A percentile compares a stretch with the other conserved stretches of the same genome.
phyloP scores from a whole-genome alignment of 805 yeast species.

The Hanseniaspora opuntiae region DNA sequence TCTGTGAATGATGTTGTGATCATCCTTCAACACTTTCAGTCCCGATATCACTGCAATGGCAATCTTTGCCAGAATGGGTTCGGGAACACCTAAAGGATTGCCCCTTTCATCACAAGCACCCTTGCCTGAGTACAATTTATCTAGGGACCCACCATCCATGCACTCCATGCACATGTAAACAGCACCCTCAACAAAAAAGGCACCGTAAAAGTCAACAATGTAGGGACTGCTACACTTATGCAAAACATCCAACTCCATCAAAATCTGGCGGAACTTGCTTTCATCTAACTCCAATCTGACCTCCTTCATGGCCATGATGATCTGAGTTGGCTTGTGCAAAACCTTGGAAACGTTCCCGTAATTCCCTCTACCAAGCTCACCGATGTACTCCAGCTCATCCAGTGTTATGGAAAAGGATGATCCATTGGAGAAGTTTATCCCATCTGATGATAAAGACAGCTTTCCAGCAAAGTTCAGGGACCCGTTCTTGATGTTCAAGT shows the following conservation, averaged over 20 bases:
- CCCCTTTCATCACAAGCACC: constrained; percentile 23
- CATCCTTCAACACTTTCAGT: constrained; percentile 69
- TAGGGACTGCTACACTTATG: constrained; percentile 83
- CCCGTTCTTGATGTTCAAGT: constrained; percentile 84
- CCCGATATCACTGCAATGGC: constrained; percentile 73
- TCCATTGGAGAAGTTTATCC: constrained; percentile 82
- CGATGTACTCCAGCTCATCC: constrained; percentile 69
- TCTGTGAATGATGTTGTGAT: constrained; percentile 84
- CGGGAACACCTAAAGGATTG: constrained; percentile 45
- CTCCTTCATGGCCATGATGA: constrained; percentile 94
- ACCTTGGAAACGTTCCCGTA: constrained; percentile 94
- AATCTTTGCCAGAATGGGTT: constrained; percentile 64
- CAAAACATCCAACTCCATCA: constrained; percentile 89
- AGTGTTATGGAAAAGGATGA: constrained; percentile 73
- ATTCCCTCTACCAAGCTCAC: constrained; percentile 88
- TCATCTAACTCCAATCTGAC: constrained; percentile 87
- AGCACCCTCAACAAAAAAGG: constrained; percentile 93
- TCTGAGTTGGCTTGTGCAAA: constrained; percentile 80
- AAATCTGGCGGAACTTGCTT: constrained; percentile 79
- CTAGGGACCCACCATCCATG: constrained; percentile 93
- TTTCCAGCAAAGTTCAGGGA: constrained; percentile 85
- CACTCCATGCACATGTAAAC: constrained; percentile 97
- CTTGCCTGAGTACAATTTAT: constrained; percentile 52
- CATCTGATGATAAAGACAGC: constrained; percentile 80
- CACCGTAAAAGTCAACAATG: constrained; percentile 94